Evolutionary conservation across 441 rosid species (phyloP).

Genomic region (Metrosideros polymorpha): DNA sequence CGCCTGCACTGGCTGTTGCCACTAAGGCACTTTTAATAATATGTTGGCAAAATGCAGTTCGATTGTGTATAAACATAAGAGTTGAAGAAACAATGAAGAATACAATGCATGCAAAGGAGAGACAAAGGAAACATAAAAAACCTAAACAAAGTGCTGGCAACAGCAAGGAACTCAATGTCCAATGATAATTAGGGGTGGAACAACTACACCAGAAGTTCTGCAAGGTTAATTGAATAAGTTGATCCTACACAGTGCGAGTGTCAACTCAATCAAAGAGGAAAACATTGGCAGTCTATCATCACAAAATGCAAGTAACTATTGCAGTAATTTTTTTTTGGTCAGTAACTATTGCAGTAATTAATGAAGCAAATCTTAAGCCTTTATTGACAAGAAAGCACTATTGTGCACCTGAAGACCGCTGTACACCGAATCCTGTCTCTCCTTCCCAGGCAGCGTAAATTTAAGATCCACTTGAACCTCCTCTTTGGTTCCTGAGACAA

Average conservation of each 20-base stretch:
- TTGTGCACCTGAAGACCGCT: conserved; percentile 74
- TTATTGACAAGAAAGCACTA: not conserved
- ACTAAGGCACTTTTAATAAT: not conserved
- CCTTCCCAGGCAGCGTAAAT: conserved; percentile 87
- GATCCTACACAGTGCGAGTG: not conserved
- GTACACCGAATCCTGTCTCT: conserved; percentile 91
- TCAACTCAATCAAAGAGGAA: not conserved
- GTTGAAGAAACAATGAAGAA: not conserved
- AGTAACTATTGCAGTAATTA: too few relatives aligned
- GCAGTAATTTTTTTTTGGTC: too few relatives aligned
- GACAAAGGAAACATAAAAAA: not conserved
- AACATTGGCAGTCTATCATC: not conserved
- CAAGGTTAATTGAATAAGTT: not conserved
- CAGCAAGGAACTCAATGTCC: not conserved
- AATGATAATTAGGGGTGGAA: not conserved
- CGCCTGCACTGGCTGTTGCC: not conserved
- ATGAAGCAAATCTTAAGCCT: not conserved
- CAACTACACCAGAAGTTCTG: not conserved
- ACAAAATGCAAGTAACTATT: not conserved
- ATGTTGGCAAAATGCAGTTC: not conserved
- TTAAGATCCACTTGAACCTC: conserved; percentile 47
- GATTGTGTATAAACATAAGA: not conserved
- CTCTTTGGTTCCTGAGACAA: conserved; percentile 43
- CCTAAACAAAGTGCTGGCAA: not conserved
- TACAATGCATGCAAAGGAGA: not conserved